Conservation (phyloP, 345 rosid species). For the Jatropha curcas region DNA sequence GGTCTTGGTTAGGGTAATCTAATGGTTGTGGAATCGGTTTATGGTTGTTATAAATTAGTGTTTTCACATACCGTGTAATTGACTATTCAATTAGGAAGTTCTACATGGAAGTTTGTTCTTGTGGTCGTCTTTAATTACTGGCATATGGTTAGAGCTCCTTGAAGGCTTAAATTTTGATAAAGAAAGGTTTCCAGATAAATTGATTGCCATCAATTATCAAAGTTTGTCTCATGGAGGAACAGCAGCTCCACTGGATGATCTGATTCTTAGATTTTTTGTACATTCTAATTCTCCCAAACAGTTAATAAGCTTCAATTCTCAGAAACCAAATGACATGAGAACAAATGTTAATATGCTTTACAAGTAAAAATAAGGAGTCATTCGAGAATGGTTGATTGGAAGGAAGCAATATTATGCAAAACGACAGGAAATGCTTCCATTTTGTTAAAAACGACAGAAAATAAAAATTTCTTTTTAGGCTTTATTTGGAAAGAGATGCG, state of each 20-base stretch:
- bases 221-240: not conserved
- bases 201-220: not conserved
- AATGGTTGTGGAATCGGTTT: not conserved
- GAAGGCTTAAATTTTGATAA: not conserved
- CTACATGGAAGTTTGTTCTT: constrained; percentile 10
- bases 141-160: not conserved
- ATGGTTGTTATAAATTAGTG: not conserved
- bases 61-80: constrained; percentile 4
- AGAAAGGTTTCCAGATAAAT: not conserved
- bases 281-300: no score
- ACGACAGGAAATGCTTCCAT: no score
- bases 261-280: no score
- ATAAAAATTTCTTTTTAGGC: no score
- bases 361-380: no score
- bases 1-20: constrained; percentile 54
- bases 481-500: no score
- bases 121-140: not conserved
- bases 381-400: no score
- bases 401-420: no score
- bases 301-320: no score
- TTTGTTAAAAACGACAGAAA: no score
- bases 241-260: not conserved
- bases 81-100: not conserved
- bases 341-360: no score
- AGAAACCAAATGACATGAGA: no score